Evolutionary conservation across 2,329 filamentous ascomycete species (phyloP), one percentile per base, ranked within the genome.

Genomic region (Microcyclospora tardicrescens): DNA sequence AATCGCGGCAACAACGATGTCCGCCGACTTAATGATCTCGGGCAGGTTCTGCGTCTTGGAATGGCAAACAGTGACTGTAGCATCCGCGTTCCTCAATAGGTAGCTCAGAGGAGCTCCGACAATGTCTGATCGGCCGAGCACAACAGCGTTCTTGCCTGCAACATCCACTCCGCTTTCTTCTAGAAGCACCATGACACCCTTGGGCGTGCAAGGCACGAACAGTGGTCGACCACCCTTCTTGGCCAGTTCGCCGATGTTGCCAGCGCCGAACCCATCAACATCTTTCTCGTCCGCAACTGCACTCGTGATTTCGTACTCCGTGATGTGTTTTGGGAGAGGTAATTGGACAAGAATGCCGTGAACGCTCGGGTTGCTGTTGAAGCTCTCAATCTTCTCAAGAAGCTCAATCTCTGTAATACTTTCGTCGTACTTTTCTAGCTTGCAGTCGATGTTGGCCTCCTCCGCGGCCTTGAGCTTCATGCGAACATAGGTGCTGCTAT

Each of bases 401-500:
- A 98, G 75, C 65, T 96, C 87, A 39, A 79, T 68, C 65, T 96
- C 84, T 39, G 79, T 77, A 59, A 87, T 82, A 44, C 78, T 71
- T 53, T 89, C 84, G 36, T 84, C 77, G 54, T 87, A 84, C 58
- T 89, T 84, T 50, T 93, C 69, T 47, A 95, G 68, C 56, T 87
- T 81, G 68, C 89, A 95, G 46, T 75, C 71, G 58, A 98, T 95
- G 57, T 84, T 85, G 57, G 87, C 86, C 83, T 96, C 91, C 61
- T 84, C 71, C 42, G 91, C 91, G 49, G 91, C 91, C 73, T 95
- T 98, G 57, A 95, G 69, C 71, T 98, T 98, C 91, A 98, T 98
- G 66, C 87, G 87, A 65, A 98, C 89, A 82, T 98, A 98, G 37
- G 89, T 96, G 57, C 80, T 57, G 59, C 72, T 93, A 67, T 98